phyloP scores from a whole-genome alignment of 106 monocot species.

The Gastrodia elata region DNA sequence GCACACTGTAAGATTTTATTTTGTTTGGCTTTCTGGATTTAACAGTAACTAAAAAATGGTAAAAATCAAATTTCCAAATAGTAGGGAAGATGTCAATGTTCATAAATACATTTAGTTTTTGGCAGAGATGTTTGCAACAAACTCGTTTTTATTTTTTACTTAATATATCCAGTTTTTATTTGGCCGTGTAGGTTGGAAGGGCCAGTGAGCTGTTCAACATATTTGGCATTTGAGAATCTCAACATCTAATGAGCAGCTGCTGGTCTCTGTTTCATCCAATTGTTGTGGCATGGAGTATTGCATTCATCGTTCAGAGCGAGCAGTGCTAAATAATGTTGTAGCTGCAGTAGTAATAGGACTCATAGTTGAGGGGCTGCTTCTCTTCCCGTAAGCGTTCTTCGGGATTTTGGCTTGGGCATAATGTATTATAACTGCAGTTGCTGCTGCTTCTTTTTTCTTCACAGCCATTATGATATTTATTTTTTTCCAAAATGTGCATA shows the following conservation, averaged over 20 bases:
- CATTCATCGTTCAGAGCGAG: neutral
- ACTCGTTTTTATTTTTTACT: no score
- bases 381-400: neutral
- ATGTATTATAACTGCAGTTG: neutral
- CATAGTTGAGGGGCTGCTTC: neutral
- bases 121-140: neutral
- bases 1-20: constrained; percentile 54
- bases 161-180: neutral
- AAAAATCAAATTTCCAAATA: neutral
- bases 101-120: neutral
- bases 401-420: neutral
- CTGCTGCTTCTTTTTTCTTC: neutral
- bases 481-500: constrained; percentile 5
- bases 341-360: neutral
- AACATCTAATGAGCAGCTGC: constrained; percentile 22
- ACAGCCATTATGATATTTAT: neutral
- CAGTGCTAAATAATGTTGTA: neutral
- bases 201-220: constrained; percentile 44
- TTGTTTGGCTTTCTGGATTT: neutral
- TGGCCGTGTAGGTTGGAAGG: constrained; percentile 55
- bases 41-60: neutral
- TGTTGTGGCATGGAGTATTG: neutral
- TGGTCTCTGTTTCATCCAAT: neutral
- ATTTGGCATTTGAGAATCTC: constrained; percentile 48
- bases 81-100: neutral